Conservation (phyloP, 805 yeast genomes). For the Ogataea polymorpha region DNA sequence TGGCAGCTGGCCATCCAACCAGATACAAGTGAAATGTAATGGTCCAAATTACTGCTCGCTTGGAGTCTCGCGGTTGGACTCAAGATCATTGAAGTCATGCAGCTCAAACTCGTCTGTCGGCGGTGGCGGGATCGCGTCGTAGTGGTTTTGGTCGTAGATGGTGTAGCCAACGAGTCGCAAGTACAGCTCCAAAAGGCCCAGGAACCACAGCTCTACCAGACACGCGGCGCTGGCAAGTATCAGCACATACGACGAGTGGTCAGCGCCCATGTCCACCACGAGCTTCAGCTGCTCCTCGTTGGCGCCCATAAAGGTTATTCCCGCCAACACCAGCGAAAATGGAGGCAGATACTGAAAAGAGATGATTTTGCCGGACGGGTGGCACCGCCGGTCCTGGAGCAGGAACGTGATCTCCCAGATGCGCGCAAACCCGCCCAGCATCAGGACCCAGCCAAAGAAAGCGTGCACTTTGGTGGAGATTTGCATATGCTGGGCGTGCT, state of each 20-base stretch:
- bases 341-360: conserved; percentile 89
- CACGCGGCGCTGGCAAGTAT: conserved; percentile 72
- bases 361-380: conserved; percentile 43
- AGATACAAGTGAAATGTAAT: background rate
- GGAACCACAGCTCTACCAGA: conserved; percentile 62
- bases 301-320: conserved; percentile 87
- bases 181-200: conserved; percentile 59
- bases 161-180: conserved; percentile 38
- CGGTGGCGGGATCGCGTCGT: conserved; percentile 11
- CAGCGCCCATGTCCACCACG: conserved; percentile 73
- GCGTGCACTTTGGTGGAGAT: conserved; percentile 86
- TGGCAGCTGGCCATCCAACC: conserved; percentile 3
- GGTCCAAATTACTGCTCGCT: conserved; percentile 9
- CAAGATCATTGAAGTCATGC: conserved; percentile 28
- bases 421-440: conserved; percentile 73
- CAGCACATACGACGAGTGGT: conserved; percentile 79
- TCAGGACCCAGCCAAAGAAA: conserved; percentile 78
- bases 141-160: conserved; percentile 12
- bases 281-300: conserved; percentile 80
- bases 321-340: conserved; percentile 72
- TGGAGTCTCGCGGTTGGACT: conserved; percentile 18
- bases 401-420: conserved; percentile 78
- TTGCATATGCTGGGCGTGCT: conserved; percentile 72
- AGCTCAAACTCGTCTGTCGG: conserved; percentile 24
- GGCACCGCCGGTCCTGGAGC: conserved; percentile 54